phyloP scores from a whole-genome alignment of 2,329 filamentous ascomycete genomes.

The Penicillium sp. region DNA sequence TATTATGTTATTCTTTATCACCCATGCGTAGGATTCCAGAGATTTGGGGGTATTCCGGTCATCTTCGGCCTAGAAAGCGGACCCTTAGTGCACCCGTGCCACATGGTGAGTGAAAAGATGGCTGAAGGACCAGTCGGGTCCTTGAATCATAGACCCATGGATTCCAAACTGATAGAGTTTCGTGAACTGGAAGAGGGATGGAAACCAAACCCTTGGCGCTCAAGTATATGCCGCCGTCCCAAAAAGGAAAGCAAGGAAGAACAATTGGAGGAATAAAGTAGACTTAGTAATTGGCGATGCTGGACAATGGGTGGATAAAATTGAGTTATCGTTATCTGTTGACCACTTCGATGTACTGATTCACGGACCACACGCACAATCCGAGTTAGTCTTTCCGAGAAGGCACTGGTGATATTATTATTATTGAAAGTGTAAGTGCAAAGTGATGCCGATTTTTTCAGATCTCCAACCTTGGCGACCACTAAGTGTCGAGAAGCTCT shows the following conservation, averaged over 20 bases:
- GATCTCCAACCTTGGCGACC: constrained; percentile 28
- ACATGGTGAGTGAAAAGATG: constrained; percentile 23
- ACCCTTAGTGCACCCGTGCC: constrained; percentile 24
- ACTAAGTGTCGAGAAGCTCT: constrained; percentile 19
- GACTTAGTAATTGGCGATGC: not conserved
- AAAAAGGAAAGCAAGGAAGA: constrained; percentile 4
- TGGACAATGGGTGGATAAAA: not conserved
- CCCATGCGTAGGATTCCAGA: not conserved
- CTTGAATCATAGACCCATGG: constrained; percentile 3
- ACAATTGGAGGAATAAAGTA: not conserved
- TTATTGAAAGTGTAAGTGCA: constrained; percentile 12
- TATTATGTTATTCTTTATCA: not conserved
- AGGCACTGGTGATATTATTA: constrained; percentile 18
- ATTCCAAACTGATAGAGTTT: constrained; percentile 3
- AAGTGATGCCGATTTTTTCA: constrained; percentile 10
- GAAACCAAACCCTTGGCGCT: not conserved
- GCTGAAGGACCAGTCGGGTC: constrained; percentile 1
- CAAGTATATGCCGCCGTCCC: constrained; percentile 7
- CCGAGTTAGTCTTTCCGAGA: not conserved
- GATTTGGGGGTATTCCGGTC: not conserved
- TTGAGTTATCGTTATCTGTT: not conserved
- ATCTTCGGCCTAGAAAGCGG: constrained; percentile 14
- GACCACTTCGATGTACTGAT: not conserved
- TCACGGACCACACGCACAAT: not conserved
- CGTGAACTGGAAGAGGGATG: not conserved